Conservation (phyloP, 2,329 filamentous ascomycete genomes). For the Alternaria triticina region DNA sequence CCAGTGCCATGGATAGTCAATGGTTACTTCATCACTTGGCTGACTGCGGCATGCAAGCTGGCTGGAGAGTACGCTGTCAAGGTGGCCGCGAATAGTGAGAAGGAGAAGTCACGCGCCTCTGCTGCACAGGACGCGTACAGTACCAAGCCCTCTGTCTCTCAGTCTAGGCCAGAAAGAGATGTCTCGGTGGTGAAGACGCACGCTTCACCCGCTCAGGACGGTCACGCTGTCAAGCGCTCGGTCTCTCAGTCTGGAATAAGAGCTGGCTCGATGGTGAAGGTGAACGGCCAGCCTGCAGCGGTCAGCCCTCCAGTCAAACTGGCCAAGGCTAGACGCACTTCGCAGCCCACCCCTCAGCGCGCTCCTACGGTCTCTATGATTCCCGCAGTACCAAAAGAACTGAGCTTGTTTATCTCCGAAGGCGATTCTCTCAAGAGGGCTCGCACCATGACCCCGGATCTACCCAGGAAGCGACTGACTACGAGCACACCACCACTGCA, state of each 20-base stretch:
- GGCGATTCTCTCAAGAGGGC: not conserved
- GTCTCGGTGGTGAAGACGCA: not conserved
- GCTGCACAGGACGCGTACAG: not conserved
- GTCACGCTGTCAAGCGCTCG: not conserved
- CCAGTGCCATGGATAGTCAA: not conserved
- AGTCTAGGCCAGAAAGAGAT: not conserved
- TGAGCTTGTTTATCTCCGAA: not conserved
- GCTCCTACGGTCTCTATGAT: not conserved
- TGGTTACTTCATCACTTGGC: not conserved
- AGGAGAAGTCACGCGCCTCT: not conserved
- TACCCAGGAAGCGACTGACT: no score
- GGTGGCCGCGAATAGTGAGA: not conserved
- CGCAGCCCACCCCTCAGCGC: not conserved
- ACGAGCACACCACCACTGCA: not conserved
- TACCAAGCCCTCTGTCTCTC: not conserved
- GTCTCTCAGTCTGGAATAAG: not conserved
- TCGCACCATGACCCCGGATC: not conserved
- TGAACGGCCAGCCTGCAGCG: not conserved
- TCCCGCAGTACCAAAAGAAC: not conserved
- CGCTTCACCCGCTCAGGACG: not conserved
- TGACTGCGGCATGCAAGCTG: not conserved
- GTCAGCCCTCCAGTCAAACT: not conserved
- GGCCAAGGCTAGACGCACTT: not conserved
- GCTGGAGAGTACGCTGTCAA: not conserved
- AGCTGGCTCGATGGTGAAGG: not conserved